phyloP scores from a whole-genome alignment of 1,284 basidiomycete species.

The Moesziomyces sp. region DNA sequence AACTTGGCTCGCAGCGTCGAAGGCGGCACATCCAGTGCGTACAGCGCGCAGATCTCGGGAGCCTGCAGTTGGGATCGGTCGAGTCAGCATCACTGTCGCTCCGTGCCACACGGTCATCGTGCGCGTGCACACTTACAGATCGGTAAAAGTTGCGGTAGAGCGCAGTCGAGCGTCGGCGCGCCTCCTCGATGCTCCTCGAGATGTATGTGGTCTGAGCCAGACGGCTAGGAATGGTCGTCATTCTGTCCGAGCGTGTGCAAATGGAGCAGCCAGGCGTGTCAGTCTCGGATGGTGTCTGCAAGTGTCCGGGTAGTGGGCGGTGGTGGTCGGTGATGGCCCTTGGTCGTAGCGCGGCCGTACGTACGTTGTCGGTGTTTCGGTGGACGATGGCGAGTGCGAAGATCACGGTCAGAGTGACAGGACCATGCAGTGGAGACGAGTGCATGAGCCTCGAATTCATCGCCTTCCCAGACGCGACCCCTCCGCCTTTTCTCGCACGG shows the following conservation, averaged over 20 bases:
- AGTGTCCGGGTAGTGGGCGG: too few relatives aligned
- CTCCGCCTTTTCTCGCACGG: constrained; percentile 29
- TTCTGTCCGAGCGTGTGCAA: constrained; percentile 59
- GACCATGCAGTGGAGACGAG: constrained; percentile 29
- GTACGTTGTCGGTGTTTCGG: constrained; percentile 24
- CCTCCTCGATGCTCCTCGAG: constrained; percentile 74
- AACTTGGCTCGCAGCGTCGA: constrained; percentile 84
- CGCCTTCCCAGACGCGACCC: constrained; percentile 9
- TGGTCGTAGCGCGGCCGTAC: background rate
- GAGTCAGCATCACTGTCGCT: too few relatives aligned
- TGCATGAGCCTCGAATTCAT: constrained; percentile 27
- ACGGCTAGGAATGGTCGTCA: constrained; percentile 90
- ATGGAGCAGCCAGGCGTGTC: background rate
- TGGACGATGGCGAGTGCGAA: constrained; percentile 21
- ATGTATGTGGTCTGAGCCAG: constrained; percentile 77
- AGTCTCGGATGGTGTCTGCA: background rate
- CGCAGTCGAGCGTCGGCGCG: constrained; percentile 77
- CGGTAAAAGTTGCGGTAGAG: constrained; percentile 95
- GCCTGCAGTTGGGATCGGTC: constrained; percentile 72
- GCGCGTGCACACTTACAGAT: constrained; percentile 73
- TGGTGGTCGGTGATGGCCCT: background rate
- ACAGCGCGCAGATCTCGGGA: constrained; percentile 86
- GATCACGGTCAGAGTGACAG: constrained; percentile 1
- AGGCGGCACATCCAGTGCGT: constrained; percentile 84
- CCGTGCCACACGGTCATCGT: too few relatives aligned